phyloP scores from a whole-genome alignment of 1,284 basidiomycete species.

The Calocybe gambosa region DNA sequence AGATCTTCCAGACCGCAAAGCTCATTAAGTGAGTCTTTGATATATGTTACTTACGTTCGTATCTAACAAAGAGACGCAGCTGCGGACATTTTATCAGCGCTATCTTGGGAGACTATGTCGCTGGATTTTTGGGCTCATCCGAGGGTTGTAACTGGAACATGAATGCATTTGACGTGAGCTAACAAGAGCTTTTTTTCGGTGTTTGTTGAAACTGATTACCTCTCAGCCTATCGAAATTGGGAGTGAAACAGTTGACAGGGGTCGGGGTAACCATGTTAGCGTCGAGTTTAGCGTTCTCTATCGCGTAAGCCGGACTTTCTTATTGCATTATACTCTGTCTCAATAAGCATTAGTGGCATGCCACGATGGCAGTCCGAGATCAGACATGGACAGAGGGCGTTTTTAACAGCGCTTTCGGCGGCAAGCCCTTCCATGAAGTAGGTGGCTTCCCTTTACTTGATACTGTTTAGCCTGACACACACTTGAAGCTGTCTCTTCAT shows the following conservation, averaged over 20 bases:
- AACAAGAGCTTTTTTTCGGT: not conserved
- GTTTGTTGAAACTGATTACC: not conserved
- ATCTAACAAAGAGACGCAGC: slow-evolving; percentile 14
- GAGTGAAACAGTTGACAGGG: slow-evolving; percentile 28
- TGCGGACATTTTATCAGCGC: slow-evolving; percentile 39
- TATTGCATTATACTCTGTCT: not conserved
- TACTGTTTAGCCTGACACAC: not conserved
- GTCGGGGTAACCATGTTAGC: slow-evolving; percentile 42
- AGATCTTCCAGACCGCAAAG: slow-evolving; percentile 50
- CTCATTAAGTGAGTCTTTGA: slow-evolving; percentile 34
- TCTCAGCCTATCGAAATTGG: slow-evolving; percentile 27
- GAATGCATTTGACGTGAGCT: slow-evolving; percentile 33
- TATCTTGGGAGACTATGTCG: slow-evolving; percentile 42
- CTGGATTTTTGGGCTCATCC: slow-evolving; percentile 40
- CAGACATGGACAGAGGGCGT: slow-evolving; percentile 36
- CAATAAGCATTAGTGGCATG: slow-evolving; percentile 28
- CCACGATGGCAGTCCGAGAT: slow-evolving; percentile 31
- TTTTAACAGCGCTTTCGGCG: slow-evolving; percentile 28
- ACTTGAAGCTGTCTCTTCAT: slow-evolving; percentile 21
- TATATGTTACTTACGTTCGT: not conserved
- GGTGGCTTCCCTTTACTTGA: no score
- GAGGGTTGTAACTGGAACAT: slow-evolving; percentile 39
- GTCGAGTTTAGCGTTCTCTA: slow-evolving; percentile 53
- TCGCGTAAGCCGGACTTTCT: slow-evolving; percentile 24
- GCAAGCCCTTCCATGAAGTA: slow-evolving; percentile 25